Evolutionary conservation across 2,329 filamentous ascomycete genomes (phyloP), one percentile per base, ranked within the genome.

Genomic region (Trichoderma brevicompactum): DNA sequence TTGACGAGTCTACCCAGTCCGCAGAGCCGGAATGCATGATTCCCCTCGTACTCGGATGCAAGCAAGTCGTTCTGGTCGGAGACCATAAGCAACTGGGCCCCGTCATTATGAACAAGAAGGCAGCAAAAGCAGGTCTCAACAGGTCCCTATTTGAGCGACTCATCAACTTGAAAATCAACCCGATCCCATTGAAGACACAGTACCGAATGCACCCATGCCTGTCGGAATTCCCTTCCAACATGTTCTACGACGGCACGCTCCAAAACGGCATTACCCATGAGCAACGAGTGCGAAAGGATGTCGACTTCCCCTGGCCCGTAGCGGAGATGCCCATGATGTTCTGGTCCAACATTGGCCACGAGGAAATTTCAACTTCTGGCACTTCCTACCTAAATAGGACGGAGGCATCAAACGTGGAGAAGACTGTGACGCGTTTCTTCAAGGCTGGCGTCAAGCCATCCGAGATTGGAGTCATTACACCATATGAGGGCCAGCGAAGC

Each of bases 81-180:
- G 95, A 99, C 75, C 95, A 99, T 79, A 96, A 98, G 78, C 95
- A 99, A 77, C 87, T 99, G 69, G 95, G 95, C 0, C 95, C 95
- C 1, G 95, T 99, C 72, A 98, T 99, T 75, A 99, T 99, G 94
- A 99, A 99, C 85, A 99, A 99, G 85, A 98, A 98, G 80, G 95
- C 95, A 13, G 95, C 95, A 68, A 98, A 98, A 79, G 95, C 95
- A 64, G 95, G 95, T 67, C 84, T 99, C 15, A 97, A 98, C 79
- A 95, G 98, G 78, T 98, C 94, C n/a, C 84, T 99, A 9, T 99
- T 99, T 74, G 95, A 99, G 80, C 92, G 95, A 72, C 85, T 99
- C 58, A 94, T 98, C 72, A 92, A 94, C 73, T 85, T 98, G n/a
- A 90, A 91, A 50, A 90, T 93, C 72, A 89, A 90, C 44, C 95